Conservation (phyloP, 2,329 filamentous ascomycete genomes). For the Neofusicoccum kwambonambiense region DNA sequence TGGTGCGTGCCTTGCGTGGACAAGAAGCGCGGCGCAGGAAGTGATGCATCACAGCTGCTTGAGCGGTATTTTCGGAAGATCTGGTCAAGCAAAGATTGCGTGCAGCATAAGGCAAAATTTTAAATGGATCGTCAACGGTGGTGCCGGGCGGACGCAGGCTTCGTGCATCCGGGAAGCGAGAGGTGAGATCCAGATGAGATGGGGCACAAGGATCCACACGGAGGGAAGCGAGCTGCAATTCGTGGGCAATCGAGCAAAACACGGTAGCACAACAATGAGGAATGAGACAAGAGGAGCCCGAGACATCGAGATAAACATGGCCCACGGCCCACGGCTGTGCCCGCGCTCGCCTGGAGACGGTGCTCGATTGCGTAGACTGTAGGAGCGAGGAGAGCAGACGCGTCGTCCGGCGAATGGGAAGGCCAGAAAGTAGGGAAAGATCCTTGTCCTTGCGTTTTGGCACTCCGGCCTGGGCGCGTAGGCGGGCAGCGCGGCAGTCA, state of each 20-base stretch:
- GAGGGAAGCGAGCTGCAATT: constrained; percentile 7
- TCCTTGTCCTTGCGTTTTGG: background rate
- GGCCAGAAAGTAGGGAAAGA: background rate
- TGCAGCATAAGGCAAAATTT: constrained; percentile 8
- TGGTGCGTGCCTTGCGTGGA: constrained; percentile 17
- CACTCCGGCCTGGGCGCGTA: constrained; percentile 9
- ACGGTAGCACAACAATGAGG: constrained; percentile 16
- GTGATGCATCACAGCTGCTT: constrained; percentile 14
- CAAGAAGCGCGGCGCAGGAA: constrained; percentile 12
- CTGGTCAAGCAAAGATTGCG: constrained; percentile 4
- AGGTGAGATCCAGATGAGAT: constrained; percentile 15
- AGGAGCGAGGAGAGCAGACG: background rate
- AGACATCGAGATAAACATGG: constrained; percentile 10
- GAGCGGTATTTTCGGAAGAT: constrained; percentile 1
- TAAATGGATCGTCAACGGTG: constrained; percentile 13
- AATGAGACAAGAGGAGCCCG: constrained; percentile 16
- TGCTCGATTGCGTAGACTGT: background rate
- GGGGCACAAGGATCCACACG: constrained; percentile 2
- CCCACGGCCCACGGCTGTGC: background rate
- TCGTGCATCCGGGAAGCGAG: constrained; percentile 16
- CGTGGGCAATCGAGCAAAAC: constrained; percentile 12
- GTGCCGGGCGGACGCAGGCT: constrained; percentile 15
- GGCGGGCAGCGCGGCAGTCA: constrained; percentile 14
- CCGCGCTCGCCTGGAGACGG: background rate
- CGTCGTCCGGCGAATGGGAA: background rate